These are phyloP conservation scores for Penicillium sp. DNA, from an alignment of 2,329 filamentous ascomycete genomes.

Conservation along the genomic window DNA sequence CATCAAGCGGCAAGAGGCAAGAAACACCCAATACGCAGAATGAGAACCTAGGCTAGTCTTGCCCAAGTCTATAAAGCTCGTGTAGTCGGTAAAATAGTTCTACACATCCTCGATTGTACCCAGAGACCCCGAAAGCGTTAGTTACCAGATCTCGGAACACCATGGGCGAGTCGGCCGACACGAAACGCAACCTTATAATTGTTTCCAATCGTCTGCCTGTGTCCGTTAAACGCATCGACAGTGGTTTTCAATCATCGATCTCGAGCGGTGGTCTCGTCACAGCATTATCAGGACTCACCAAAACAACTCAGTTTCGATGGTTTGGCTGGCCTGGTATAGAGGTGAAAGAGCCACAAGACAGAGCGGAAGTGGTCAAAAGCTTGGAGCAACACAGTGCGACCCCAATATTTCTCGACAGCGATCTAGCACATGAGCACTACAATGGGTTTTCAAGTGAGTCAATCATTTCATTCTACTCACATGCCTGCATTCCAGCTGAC, in stretches of 20 bases:
- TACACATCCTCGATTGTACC: not conserved
- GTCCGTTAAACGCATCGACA: conserved; percentile 82
- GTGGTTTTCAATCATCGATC: conserved; percentile 79
- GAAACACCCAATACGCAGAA: not conserved
- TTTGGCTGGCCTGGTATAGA: conserved; percentile 94
- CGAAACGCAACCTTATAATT: conserved; percentile 54
- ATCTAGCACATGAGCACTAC: conserved; percentile 87
- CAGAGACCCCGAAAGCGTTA: not conserved
- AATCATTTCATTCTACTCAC: not conserved
- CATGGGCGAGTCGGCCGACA: conserved; percentile 5
- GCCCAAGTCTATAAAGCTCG: not conserved
- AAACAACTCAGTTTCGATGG: conserved; percentile 89
- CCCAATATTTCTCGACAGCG: conserved; percentile 82
- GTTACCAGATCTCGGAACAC: not conserved
- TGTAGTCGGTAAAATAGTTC: not conserved
- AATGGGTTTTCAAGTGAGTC: conserved; percentile 88
- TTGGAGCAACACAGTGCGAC: conserved; percentile 78
- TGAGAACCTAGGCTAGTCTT: not conserved
- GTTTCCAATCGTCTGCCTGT: conserved; percentile 90
- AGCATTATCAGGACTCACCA: conserved; percentile 80
- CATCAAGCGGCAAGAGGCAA: conserved; percentile 14
- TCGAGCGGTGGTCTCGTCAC: conserved; percentile 91
- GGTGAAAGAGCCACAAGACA: conserved; percentile 70
- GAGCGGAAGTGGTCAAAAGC: conserved; percentile 65
- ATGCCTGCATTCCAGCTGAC: not conserved